Base-by-base conservation (phyloP, 2,329 filamentous ascomycete genomes). In the Dactylellina leptospora region DNA sequence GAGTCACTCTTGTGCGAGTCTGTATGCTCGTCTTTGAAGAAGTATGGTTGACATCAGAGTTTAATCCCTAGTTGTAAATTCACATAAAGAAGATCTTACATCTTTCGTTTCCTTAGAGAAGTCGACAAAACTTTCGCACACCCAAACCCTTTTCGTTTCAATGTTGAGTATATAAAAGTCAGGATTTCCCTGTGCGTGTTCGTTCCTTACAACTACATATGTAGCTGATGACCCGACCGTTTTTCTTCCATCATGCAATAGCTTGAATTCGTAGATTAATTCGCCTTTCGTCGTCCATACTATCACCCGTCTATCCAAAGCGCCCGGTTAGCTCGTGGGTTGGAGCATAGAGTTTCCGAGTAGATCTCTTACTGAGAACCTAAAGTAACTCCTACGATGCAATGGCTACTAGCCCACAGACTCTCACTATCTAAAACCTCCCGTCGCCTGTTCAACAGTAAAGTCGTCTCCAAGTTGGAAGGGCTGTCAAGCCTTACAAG, bases 211-310 rank as follows among this genome's bases (percentile, higher is more conserved):
- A 10, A 53, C 30, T 1, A 72, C n/a, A n/a, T 72, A 55, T 3
- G 13, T 54, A 11, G 28, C n/a, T 4, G 68, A 72, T 16, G 68
- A 64, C 1, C 23, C 53, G 1, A 72, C 60, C 6, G 25, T 16
- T 2, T 63, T 53, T 9, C 1, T 3, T 2, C 59, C 59, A n/a
- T 45, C 22, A 16, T 59, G 18, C 36, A 54, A n/a, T 18, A 72
- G 40, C 20, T 22, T 59, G 22, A 72, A 63, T 3, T 59, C 44
- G n/a, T 51, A 18, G 18, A 72, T 20, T 5, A 45, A 4, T 1
- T 59, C 47, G 9, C 68, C 68, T 13, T 48, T 22, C 3, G 38
- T 60, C 16, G 51, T 50, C 68, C 68, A 72, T 33, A 72, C 47
- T 8, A 60, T 8, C 6, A 48, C 38, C 16, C 59, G 51, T 16